phyloP scores from a whole-genome alignment of 352 stramenopile species.

The Saprolegnia parasitica region DNA sequence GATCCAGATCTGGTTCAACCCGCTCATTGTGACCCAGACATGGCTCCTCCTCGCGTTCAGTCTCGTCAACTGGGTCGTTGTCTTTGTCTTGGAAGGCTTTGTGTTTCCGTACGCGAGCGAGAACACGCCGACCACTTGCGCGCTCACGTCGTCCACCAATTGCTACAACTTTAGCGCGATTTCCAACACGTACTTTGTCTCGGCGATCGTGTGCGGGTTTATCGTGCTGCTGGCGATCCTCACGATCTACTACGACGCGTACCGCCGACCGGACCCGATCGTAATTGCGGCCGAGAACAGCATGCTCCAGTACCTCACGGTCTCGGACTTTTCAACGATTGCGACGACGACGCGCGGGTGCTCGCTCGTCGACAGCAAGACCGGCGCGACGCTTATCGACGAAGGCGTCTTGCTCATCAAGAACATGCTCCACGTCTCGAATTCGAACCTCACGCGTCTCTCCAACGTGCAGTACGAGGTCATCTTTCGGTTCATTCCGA shows the following conservation, averaged over 20 bases:
- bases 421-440: conserved; percentile 32
- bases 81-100: conserved; percentile 31
- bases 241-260: conserved; percentile 11
- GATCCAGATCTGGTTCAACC: conserved; percentile 32
- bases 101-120: conserved; percentile 3
- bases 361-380: conserved; percentile 14
- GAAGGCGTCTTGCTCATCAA: conserved; percentile 33
- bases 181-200: conserved; percentile 28
- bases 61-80: conserved; percentile 30
- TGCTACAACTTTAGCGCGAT: conserved; percentile 29
- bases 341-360: conserved; percentile 18
- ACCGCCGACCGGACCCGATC: background rate
- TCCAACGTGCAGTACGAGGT: conserved; percentile 33
- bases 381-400: conserved; percentile 24
- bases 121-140: conserved; percentile 21
- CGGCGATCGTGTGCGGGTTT: conserved; percentile 23
- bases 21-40: conserved; percentile 28
- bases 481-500: conserved; percentile 28
- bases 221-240: conserved; percentile 19
- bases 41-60: conserved; percentile 29
- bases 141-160: conserved; percentile 24
- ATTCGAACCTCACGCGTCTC: conserved; percentile 16
- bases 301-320: conserved; percentile 27
- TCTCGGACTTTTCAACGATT: conserved; percentile 1
- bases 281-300: conserved; percentile 17